Percentiles rank a stretch among this genome's conserved stretches.
These are phyloP conservation scores for Phoenix dactylifera DNA, from an alignment of 176 grass and related monocot genomes.

Conservation along the genomic window DNA sequence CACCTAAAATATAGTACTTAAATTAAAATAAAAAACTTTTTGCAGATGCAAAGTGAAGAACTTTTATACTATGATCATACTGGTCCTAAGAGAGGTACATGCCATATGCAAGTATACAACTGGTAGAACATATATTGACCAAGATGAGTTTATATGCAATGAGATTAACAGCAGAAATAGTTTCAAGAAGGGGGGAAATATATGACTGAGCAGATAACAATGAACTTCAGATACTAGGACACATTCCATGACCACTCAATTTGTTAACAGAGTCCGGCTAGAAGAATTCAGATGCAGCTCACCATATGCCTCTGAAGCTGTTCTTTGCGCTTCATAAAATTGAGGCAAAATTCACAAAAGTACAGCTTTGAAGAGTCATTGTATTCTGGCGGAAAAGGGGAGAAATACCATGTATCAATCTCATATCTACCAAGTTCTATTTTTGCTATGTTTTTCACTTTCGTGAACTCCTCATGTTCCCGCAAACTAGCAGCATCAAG, in stretches of 20 bases:
- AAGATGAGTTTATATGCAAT: no score
- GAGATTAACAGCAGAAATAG: no score
- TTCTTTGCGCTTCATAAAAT: constrained; percentile 99
- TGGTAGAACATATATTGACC: no score
- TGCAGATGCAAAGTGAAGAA: no score
- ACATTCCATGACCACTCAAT: neutral
- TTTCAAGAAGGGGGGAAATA: no score
- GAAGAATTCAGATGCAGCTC: constrained; percentile 23
- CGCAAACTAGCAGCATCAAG: constrained; percentile 93
- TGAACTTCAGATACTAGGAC: no score
- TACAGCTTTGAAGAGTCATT: constrained; percentile 87
- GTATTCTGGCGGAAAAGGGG: constrained; percentile 94
- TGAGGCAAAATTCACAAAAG: constrained; percentile 99
- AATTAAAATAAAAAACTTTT: no score
- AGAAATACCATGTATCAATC: constrained; percentile 99
- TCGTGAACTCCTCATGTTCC: constrained; percentile 96
- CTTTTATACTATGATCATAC: no score
- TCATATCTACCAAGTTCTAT: constrained; percentile 98
- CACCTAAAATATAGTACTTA: no score
- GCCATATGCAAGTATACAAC: no score
- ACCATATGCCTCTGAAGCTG: constrained; percentile 99
- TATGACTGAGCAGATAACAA: no score
- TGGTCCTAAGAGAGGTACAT: no score
- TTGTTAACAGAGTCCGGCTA: neutral
- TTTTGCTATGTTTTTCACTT: constrained; percentile 98